These are phyloP conservation scores for Tylopilus sp. DNA, from an alignment of 768 basidiomycete species.

Conservation along the genomic window DNA sequence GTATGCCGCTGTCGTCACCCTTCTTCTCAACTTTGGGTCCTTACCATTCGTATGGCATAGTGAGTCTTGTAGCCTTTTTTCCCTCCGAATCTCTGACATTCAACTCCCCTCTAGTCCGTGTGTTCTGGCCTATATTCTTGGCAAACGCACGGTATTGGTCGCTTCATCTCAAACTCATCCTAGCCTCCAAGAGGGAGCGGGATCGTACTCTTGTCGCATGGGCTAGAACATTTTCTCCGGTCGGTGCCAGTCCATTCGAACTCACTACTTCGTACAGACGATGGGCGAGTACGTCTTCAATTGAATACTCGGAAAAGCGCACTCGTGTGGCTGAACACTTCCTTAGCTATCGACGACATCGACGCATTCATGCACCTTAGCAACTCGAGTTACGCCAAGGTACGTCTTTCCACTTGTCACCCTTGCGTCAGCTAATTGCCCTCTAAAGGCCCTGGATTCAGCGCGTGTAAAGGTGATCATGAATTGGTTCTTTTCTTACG, in stretches of 20 bases:
- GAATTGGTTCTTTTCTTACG: slow-evolving; percentile 52
- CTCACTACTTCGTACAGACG: slow-evolving; percentile 37
- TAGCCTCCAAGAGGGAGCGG: slow-evolving; percentile 34
- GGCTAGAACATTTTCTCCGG: slow-evolving; percentile 45
- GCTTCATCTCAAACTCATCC: slow-evolving; percentile 35
- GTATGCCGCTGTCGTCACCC: slow-evolving; percentile 32
- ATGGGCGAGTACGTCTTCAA: slow-evolving; percentile 49
- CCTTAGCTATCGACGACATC: slow-evolving; percentile 60
- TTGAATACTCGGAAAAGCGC: background rate
- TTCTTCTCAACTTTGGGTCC: slow-evolving; percentile 59
- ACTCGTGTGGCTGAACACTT: background rate
- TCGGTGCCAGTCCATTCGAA: slow-evolving; percentile 58
- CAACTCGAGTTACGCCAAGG: slow-evolving; percentile 81
- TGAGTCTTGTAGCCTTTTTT: slow-evolving; percentile 39
- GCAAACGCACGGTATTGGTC: slow-evolving; percentile 33
- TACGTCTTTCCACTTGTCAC: slow-evolving; percentile 16
- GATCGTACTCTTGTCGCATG: slow-evolving; percentile 39
- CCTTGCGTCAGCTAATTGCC: background rate
- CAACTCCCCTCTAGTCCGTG: slow-evolving; percentile 38
- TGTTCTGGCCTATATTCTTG: slow-evolving; percentile 46
- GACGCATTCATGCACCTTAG: slow-evolving; percentile 69
- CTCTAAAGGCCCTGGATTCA: slow-evolving; percentile 38
- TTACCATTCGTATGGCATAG: slow-evolving; percentile 69
- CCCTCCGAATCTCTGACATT: background rate
- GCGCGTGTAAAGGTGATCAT: slow-evolving; percentile 49